Evolutionary conservation across 148 eudicot species (phyloP), one percentile per base, ranked within the genome.

Genomic region (Persicaria maculosa): DNA sequence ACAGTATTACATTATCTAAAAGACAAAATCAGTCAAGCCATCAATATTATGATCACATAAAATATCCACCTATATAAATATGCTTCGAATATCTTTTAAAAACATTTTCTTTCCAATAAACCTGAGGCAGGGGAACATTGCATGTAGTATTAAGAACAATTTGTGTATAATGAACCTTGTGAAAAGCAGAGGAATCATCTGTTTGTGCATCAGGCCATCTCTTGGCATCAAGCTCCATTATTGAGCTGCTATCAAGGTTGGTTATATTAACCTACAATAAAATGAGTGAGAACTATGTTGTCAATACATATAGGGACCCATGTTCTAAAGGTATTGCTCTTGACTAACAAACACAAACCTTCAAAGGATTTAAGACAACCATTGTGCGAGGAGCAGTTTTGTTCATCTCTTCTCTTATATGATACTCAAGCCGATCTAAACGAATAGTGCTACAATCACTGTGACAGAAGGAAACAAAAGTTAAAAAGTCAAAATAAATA

Each of bases 191-290:
- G 8, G 83, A 50, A 54, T 92, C 99, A 77, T 88, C 89, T 46
- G 83, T 59, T 75, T 70, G 96, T 79, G 97, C 94, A 80, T 92
- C 92, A 44, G 99, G 99, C 99, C 99, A 95, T 84, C 78, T 95
- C 88, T 89, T 92, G 7, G 97, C 99, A 87, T 92, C 91, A 75
- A 90, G 87, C 57, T 92, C 84, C 82, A 85, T 88, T 16, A 87
- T 84, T 67, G 83, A 75, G 47, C 88, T 88, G 59, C 86, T 86
- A 65, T 89, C 97, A 71, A 95, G 81, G 81, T 95, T 95, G 55
- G 99, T 92, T 77, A 95, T 92, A 71, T 92, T 90, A 74, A 95
- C 94, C 97, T 95, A 69, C 58, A 25, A 69, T 1, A 46, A 9
- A 77, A 72, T 70, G 5, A 46, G 61, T 78, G 58, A 80, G 72